These are phyloP conservation scores for Cladosporium sp. DNA, from an alignment of 2,329 filamentous ascomycete species.

Conservation along the genomic window DNA sequence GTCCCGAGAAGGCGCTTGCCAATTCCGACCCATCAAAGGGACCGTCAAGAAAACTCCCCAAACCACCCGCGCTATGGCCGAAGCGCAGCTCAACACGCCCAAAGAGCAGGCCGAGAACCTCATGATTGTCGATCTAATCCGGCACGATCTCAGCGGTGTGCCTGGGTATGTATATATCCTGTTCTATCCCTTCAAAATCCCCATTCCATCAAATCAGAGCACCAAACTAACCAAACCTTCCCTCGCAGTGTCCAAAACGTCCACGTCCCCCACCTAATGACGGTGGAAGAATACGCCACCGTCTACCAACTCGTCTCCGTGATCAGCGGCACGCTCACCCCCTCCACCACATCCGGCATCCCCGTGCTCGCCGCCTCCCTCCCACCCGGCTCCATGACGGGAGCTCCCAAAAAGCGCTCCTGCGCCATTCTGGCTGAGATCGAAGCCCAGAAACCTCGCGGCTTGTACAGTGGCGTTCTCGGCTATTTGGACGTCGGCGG, in stretches of 20 bases:
- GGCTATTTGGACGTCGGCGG: conserved; percentile 87
- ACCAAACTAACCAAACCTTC: neutral
- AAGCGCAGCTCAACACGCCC: conserved; percentile 66
- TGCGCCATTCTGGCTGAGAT: conserved; percentile 75
- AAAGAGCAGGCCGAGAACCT: conserved; percentile 96
- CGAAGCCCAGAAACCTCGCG: conserved; percentile 60
- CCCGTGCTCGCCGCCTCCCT: conserved; percentile 74
- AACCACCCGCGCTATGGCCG: conserved; percentile 69
- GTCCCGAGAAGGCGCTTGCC: conserved; percentile 57
- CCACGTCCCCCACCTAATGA: conserved; percentile 70
- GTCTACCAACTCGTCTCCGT: conserved; percentile 91
- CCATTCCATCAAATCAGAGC: neutral
- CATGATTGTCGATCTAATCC: conserved; percentile 97
- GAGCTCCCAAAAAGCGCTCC: conserved; percentile 88
- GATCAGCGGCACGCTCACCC: conserved; percentile 63
- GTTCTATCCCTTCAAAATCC: neutral
- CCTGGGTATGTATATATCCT: conserved; percentile 53
- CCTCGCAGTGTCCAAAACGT: conserved; percentile 50
- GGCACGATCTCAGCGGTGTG: conserved; percentile 86
- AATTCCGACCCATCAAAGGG: conserved; percentile 93
- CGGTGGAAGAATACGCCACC: conserved; percentile 84
- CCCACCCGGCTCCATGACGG: conserved; percentile 93
- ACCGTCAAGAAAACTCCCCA: conserved; percentile 75
- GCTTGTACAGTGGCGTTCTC: conserved; percentile 82
- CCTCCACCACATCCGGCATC: conserved; percentile 57